These are phyloP conservation scores for Notholithocarpus densiflorus DNA, from an alignment of 306 rosid genomes.

Conservation along the genomic window DNA sequence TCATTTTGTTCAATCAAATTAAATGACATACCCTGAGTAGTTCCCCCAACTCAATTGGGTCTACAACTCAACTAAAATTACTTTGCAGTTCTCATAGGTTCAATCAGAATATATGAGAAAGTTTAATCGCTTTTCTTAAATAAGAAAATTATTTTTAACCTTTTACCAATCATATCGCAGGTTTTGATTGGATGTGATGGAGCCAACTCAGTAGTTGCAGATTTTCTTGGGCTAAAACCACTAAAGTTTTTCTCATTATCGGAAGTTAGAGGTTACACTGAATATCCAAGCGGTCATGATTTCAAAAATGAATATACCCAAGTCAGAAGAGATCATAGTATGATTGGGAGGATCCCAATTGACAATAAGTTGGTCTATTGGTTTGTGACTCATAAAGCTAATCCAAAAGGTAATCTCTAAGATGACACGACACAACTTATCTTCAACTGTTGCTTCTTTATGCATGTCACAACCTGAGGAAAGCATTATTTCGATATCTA, in stretches of 20 bases:
- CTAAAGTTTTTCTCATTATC: neutral
- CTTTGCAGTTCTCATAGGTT: neutral
- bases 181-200: constrained; percentile 39
- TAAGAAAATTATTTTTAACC: neutral
- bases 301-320: constrained; percentile 6
- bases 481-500: no score
- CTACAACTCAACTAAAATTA: no score
- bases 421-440: no score
- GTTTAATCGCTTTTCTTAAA: neutral
- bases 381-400: constrained; percentile 15
- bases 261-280: constrained; percentile 22
- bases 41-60: neutral
- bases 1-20: neutral
- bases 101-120: neutral
- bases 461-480: no score
- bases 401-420: constrained; percentile 7
- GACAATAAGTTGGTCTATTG: constrained; percentile 28
- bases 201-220: constrained; percentile 22
- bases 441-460: no score
- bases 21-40: neutral
- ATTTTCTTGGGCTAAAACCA: constrained; percentile 26
- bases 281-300: constrained; percentile 19
- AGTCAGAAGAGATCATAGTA: neutral
- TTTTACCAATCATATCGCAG: neutral
- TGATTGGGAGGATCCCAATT: constrained; percentile 17